Evolutionary conservation across 257 asterid genomes (phyloP).

Genomic region (Dorcoceras hygrometricum): DNA sequence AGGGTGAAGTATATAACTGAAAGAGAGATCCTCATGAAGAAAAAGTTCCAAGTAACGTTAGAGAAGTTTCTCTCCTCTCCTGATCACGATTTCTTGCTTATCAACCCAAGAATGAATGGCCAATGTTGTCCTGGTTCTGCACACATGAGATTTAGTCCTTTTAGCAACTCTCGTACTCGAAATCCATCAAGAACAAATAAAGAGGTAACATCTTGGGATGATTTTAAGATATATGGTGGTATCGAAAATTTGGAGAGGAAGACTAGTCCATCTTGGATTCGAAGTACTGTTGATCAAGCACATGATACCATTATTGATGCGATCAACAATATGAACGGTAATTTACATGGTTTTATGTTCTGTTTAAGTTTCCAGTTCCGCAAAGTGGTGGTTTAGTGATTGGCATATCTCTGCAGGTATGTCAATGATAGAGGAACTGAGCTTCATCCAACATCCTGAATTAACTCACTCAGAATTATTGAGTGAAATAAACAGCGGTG

Average conservation of each 20-base stretch:
- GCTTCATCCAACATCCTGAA: slow-evolving; percentile 17
- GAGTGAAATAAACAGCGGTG: slow-evolving; percentile 8
- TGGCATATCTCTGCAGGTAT: slow-evolving; percentile 36
- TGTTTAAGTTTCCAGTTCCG: slow-evolving; percentile 1
- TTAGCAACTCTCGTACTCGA: slow-evolving; percentile 17
- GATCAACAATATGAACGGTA: slow-evolving; percentile 14
- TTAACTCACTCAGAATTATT: slow-evolving; percentile 17
- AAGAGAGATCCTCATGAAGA: slow-evolving; percentile 20
- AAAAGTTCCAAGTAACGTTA: slow-evolving; percentile 45
- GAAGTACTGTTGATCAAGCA: slow-evolving; percentile 22
- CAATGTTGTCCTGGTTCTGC: slow-evolving; percentile 25
- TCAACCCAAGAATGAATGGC: slow-evolving; percentile 37
- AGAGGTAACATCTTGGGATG: slow-evolving; percentile 27
- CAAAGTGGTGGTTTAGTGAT: slow-evolving; percentile 7
- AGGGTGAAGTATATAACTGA: slow-evolving; percentile 38
- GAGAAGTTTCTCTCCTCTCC: slow-evolving; percentile 58
- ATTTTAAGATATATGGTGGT: slow-evolving; percentile 10
- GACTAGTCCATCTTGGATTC: slow-evolving; percentile 17
- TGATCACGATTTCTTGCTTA: slow-evolving; percentile 41
- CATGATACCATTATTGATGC: slow-evolving; percentile 7
- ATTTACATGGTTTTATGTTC: slow-evolving; percentile 7
- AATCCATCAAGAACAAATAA: slow-evolving; percentile 28
- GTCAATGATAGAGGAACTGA: slow-evolving; percentile 20
- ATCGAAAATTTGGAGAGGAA: slow-evolving; percentile 17
- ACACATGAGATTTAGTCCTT: slow-evolving; percentile 34